Base-by-base conservation (phyloP, 441 rosid genomes). In the Adansonia madagascariensis region DNA sequence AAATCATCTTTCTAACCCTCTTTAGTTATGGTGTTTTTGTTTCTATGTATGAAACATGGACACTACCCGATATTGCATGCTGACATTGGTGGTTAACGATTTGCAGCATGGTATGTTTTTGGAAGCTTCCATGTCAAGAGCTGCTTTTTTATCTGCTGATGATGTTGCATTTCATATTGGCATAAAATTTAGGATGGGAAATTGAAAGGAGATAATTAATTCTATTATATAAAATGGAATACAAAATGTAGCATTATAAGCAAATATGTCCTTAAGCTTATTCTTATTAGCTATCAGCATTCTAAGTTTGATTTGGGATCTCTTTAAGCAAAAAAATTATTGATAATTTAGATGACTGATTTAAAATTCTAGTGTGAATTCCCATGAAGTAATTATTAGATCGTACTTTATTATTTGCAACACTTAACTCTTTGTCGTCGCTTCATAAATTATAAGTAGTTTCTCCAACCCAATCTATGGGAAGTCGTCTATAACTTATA, bases 201-300 rank as follows among this genome's bases (percentile, higher is more conserved):
- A 65, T 17, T 41, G 24, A n/a, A 39, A 41, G 70, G 70, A 65
- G 52, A 65, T 41, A n/a, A 17, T 65, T 65, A 41, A 31, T 41
- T 41, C 50, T 41, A 39, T 41, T 65, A 8, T 41, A 63, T 41
- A 17, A 41, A 61, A 22, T 15, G 56, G 56, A 68, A 68, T 22
- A 20, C 39, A 15, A 46, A 20, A 68, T 18, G 18, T 22, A 24
- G 55, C 72, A 46, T 14, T 46, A 11, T 11, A 69, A 69, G 73
- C 71, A 9, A 31, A 65, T 43, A 17, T 69, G 57, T 47, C 15
- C 47, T 66, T 18, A 43, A 66, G 53, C 73, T 67, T 43, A 22
- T 69, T 69, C 47, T 49, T 69, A 0, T 7, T 69, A 69, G 20
- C 57, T 22, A 69, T 49, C 10, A 22, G 14, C 41, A 7, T 69